Conservation (phyloP, 140 eudicot genomes). For the Ambrosia hybrid region DNA sequence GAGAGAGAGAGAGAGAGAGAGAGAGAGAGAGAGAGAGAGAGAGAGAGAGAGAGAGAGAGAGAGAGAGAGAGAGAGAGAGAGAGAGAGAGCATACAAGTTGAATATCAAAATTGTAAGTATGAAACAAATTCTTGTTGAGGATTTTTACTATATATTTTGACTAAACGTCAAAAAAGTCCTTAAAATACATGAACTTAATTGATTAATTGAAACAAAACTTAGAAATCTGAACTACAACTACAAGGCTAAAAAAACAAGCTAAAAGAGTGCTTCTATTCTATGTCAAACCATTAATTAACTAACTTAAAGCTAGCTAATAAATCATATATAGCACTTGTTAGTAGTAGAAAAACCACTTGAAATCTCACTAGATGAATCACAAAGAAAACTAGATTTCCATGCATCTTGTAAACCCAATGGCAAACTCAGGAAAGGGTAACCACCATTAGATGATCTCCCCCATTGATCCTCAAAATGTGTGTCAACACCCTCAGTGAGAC, state of each 20-base stretch:
- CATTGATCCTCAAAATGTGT: conserved; percentile 37
- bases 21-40: neutral
- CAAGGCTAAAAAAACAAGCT: conserved; percentile 19
- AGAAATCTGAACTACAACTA: conserved; percentile 39
- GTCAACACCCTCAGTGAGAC: conserved; percentile 21
- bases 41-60: too few relatives aligned
- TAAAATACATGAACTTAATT: conserved; percentile 34
- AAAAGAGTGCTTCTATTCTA: conserved; percentile 36
- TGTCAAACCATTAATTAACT: conserved; percentile 31
- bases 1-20: too few relatives aligned
- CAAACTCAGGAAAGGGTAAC: conserved; percentile 42
- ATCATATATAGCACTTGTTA: conserved; percentile 36
- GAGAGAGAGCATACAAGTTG: conserved; percentile 1
- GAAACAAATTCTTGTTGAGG: conserved; percentile 23
- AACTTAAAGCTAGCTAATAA: conserved; percentile 9
- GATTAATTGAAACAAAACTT: conserved; percentile 36
- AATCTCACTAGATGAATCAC: conserved; percentile 51
- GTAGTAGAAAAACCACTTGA: conserved; percentile 43
- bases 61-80: neutral
- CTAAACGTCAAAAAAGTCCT: conserved; percentile 18
- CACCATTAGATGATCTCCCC: conserved; percentile 36
- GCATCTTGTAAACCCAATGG: conserved; percentile 37
- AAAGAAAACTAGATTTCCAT: conserved; percentile 44
- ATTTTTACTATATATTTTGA: conserved; percentile 13
- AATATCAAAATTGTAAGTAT: neutral